phyloP scores from a whole-genome alignment of 176 grass and related monocot genomes.

The Themeda triandra region DNA sequence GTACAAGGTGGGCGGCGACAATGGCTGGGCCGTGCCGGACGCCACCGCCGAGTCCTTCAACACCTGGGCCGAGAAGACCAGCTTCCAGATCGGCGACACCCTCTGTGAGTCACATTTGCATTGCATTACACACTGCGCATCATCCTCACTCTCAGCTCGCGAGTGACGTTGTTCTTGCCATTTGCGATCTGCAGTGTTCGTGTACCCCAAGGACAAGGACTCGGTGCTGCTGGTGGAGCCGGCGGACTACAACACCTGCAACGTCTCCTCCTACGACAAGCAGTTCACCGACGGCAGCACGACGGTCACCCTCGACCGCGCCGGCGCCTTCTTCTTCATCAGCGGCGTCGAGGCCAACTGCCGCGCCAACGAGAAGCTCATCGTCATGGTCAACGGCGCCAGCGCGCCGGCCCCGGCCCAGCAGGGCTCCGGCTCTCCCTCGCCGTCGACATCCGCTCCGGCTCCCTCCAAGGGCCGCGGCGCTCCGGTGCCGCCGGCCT shows the following conservation, averaged over 20 bases:
- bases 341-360: conserved; percentile 74
- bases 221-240: conserved; percentile 69
- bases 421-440: not conserved
- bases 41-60: conserved; percentile 49
- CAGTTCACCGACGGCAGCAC: conserved; percentile 70
- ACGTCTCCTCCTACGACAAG: conserved; percentile 54
- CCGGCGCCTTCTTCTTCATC: conserved; percentile 74
- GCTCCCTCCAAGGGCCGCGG: not conserved
- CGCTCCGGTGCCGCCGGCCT: not conserved
- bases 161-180: conserved; percentile 19
- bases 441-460: conserved; percentile 8
- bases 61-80: conserved; percentile 57
- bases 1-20: conserved; percentile 66
- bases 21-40: conserved; percentile 56
- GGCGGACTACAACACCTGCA: conserved; percentile 70
- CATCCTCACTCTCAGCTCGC: not conserved
- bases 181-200: conserved; percentile 46
- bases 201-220: conserved; percentile 55
- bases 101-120: conserved; percentile 34
- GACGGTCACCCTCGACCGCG: conserved; percentile 34
- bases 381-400: conserved; percentile 36
- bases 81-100: conserved; percentile 61
- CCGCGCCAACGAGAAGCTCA: conserved; percentile 61
- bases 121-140: not conserved
- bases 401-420: conserved; percentile 17